Evolutionary conservation across 208 protist species (phyloP).

Genomic region (Trypanosoma platydactyli): DNA sequence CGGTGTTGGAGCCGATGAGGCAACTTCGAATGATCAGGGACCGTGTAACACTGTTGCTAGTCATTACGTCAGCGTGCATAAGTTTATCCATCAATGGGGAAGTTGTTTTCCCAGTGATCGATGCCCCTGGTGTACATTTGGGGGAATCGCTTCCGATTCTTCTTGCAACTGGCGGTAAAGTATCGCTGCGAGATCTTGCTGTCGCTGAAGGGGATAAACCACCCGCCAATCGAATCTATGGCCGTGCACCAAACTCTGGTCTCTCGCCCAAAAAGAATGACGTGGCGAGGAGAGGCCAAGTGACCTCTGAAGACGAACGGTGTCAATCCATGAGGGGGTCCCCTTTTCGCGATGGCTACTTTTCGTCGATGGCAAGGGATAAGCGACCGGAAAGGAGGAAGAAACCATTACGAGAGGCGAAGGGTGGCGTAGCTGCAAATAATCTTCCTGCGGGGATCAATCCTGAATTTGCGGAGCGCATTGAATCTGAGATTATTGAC

Average conservation of each 20-base stretch:
- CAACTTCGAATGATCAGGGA: constrained; percentile 26
- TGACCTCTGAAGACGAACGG: constrained; percentile 15
- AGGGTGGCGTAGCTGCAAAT: not conserved
- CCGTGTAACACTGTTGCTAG: constrained; percentile 22
- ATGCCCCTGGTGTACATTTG: constrained; percentile 15
- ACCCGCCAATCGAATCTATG: constrained; percentile 19
- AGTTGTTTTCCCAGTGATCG: constrained; percentile 22
- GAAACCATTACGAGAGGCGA: constrained; percentile 1
- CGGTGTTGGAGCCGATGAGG: constrained; percentile 27
- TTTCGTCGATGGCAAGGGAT: too few relatives aligned
- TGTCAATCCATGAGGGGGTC: not conserved
- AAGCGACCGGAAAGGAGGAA: not conserved
- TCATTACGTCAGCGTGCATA: constrained; percentile 17
- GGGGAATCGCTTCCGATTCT: constrained; percentile 31
- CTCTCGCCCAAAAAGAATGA: constrained; percentile 18
- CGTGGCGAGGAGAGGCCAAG: constrained; percentile 6
- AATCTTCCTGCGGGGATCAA: constrained; percentile 26
- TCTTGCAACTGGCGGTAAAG: constrained; percentile 27
- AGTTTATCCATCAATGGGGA: constrained; percentile 29
- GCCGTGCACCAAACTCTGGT: not conserved
- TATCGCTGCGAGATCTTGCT: constrained; percentile 22
- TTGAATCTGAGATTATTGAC: constrained; percentile 77
- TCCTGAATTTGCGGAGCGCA: constrained; percentile 47
- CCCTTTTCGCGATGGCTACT: too few relatives aligned
- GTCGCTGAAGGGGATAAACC: constrained; percentile 30